Conservation (phyloP, 2,329 filamentous ascomycete genomes). For the Alternaria sp. region DNA sequence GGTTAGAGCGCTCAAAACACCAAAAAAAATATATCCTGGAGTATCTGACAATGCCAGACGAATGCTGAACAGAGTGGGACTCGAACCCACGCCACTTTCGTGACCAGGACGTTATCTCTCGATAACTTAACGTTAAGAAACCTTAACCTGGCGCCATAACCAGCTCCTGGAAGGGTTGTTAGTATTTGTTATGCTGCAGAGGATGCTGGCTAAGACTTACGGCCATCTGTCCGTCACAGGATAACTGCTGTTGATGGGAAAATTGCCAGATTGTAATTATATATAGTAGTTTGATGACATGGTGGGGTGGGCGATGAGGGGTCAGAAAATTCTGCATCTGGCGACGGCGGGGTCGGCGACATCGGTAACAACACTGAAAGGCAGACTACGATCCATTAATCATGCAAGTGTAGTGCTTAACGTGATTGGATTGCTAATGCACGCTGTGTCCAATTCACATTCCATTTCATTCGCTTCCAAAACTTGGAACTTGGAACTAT, state of each 20-base stretch:
- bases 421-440: neutral
- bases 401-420: neutral
- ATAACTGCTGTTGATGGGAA: neutral
- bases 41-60: slow-evolving; percentile 27
- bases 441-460: neutral
- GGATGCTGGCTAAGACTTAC: too few species aligned
- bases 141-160: slow-evolving; percentile 46
- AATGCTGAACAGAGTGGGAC: slow-evolving; percentile 50
- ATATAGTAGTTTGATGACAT: neutral
- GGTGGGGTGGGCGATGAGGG: neutral
- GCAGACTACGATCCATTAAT: neutral
- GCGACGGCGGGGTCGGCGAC: neutral
- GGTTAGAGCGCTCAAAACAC: neutral
- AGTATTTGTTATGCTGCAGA: too few species aligned
- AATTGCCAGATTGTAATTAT: neutral
- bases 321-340: neutral
- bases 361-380: neutral
- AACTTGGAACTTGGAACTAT: neutral
- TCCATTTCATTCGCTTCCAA: neutral
- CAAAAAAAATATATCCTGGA: slow-evolving; percentile 29
- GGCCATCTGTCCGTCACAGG: slow-evolving; percentile 10
- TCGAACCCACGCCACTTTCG: slow-evolving; percentile 46
- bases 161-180: slow-evolving; percentile 7
- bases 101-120: too few species aligned
- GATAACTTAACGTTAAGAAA: slow-evolving; percentile 18